These are phyloP conservation scores for Neoarthrinium moseri DNA, from an alignment of 2,329 filamentous ascomycete species.

Conservation along the genomic window DNA sequence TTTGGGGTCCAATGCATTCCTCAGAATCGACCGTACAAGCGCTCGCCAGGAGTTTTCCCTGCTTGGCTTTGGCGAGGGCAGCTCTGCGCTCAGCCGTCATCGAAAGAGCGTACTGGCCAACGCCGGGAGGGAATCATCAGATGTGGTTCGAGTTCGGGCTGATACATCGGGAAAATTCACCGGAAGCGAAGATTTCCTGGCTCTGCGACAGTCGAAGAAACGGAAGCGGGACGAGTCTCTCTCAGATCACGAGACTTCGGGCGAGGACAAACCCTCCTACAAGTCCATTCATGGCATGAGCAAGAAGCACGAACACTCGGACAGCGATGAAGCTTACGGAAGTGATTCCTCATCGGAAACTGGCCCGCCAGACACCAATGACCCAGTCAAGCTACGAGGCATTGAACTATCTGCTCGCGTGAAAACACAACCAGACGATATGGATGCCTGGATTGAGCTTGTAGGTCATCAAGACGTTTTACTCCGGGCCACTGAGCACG, in stretches of 20 bases:
- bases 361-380: slow-evolving; percentile 28
- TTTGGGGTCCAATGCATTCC: slow-evolving; percentile 60
- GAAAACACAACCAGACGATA: slow-evolving; percentile 63
- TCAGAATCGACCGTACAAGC: slow-evolving; percentile 66
- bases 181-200: slow-evolving; percentile 45
- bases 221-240: slow-evolving; percentile 32
- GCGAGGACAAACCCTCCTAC: slow-evolving; percentile 54
- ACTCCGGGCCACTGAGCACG: slow-evolving; percentile 48
- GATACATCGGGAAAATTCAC: slow-evolving; percentile 20
- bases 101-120: slow-evolving; percentile 48
- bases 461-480: slow-evolving; percentile 74
- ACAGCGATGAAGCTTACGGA: slow-evolving; percentile 49
- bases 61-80: slow-evolving; percentile 41
- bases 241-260: slow-evolving; percentile 38
- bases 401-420: slow-evolving; percentile 63
- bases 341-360: slow-evolving; percentile 40
- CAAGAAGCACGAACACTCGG: slow-evolving; percentile 46
- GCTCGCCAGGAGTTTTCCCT: slow-evolving; percentile 56
- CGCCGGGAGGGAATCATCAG: slow-evolving; percentile 34
- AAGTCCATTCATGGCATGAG: slow-evolving; percentile 64
- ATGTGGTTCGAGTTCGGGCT: slow-evolving; percentile 38
- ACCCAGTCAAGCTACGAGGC: slow-evolving; percentile 52
- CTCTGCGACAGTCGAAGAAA: slow-evolving; percentile 42
- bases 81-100: slow-evolving; percentile 37
- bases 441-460: slow-evolving; percentile 74